phyloP scores from a whole-genome alignment of 257 asterid species.

The Solanum piurae region DNA sequence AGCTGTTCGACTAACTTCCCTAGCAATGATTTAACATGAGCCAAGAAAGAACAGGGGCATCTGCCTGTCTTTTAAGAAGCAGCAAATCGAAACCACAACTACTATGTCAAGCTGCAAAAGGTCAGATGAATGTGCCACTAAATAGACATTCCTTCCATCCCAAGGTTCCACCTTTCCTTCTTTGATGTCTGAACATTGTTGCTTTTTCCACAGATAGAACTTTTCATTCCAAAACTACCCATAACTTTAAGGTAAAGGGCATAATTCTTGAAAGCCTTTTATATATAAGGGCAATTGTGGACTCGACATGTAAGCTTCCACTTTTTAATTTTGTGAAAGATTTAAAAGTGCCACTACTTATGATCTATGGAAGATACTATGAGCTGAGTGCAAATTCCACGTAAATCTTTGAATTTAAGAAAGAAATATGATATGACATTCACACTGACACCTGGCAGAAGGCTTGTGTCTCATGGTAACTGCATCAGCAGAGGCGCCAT shows the following conservation, averaged over 20 bases:
- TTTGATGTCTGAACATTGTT: not conserved
- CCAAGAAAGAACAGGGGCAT: not conserved
- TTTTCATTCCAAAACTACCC: not conserved
- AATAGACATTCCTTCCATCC: not conserved
- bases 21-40: not conserved
- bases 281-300: not conserved
- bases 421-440: not conserved
- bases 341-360: not conserved
- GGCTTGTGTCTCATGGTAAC: not conserved
- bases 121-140: not conserved
- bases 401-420: not conserved
- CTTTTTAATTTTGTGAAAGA: not conserved
- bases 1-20: not conserved
- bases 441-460: not conserved
- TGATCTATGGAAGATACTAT: not conserved
- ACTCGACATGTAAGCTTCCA: not conserved
- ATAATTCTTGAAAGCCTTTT: not conserved
- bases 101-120: not conserved
- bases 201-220: not conserved
- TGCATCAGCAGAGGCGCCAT: not conserved
- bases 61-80: not conserved
- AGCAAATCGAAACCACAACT: not conserved
- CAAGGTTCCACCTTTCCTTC: not conserved
- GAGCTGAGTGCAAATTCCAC: not conserved
- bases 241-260: not conserved